phyloP scores from a whole-genome alignment of 2,329 filamentous ascomycete species.

The Chaetomium globosum region DNA sequence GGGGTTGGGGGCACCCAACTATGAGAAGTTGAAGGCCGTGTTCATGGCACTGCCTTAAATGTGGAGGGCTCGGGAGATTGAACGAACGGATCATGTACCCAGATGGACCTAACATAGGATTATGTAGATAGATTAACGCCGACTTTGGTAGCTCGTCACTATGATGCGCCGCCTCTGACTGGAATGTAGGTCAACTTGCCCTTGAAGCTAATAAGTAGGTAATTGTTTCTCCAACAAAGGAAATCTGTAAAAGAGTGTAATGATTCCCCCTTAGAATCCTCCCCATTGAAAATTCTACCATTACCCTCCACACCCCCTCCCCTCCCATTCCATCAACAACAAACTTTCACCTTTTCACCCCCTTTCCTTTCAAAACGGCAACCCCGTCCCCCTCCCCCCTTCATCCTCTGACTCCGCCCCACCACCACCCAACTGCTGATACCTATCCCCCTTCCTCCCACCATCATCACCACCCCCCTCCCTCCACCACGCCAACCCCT shows the following conservation, averaged over 20 bases:
- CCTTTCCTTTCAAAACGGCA: slow-evolving; percentile 7
- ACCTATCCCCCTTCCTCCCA: neutral
- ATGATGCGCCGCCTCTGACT: no score
- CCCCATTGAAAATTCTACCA: no score
- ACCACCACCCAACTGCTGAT: neutral
- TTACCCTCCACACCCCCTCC: neutral
- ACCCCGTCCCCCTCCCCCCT: neutral
- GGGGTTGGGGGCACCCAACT: slow-evolving; percentile 30
- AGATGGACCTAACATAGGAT: neutral
- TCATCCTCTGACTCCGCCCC: neutral
- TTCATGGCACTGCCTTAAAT: slow-evolving; percentile 46
- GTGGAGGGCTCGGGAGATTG: neutral
- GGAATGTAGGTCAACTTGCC: neutral
- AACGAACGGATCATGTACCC: neutral
- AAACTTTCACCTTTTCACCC: neutral
- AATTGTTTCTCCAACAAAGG: neutral
- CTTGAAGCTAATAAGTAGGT: neutral
- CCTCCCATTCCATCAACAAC: neutral
- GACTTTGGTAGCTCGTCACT: no score
- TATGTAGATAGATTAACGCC: no score
- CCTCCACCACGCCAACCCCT: neutral
- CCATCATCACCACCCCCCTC: neutral
- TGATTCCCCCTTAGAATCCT: no score
- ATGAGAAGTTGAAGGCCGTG: slow-evolving; percentile 28
- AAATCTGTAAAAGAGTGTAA: slow-evolving; percentile 7